phyloP scores from a whole-genome alignment of 768 basidiomycete genomes.

The Russula earlei region DNA sequence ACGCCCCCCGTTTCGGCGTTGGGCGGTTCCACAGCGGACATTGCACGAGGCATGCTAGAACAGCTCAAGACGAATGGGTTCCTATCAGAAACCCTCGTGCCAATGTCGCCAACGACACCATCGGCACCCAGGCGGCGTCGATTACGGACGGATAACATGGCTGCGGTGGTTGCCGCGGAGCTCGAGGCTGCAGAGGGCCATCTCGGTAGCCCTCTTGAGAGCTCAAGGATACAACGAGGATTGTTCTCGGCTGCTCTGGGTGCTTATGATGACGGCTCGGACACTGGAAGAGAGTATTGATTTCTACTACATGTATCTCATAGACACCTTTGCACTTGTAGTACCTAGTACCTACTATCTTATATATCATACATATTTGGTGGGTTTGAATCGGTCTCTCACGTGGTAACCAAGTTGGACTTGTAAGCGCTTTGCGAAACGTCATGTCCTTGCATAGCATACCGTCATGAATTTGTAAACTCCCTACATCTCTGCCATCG shows the following conservation, averaged over 20 bases:
- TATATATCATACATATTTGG: slow-evolving; percentile 14
- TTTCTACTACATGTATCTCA: slow-evolving; percentile 6
- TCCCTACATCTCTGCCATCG: slow-evolving; percentile 48
- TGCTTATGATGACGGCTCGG: slow-evolving; percentile 4
- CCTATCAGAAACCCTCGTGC: slow-evolving; percentile 24
- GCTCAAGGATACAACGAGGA: not conserved
- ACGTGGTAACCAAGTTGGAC: no score
- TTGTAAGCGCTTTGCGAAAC: no score
- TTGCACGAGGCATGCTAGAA: slow-evolving; percentile 70
- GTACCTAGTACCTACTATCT: slow-evolving; percentile 3
- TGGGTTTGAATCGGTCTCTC: no score
- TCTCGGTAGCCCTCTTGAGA: slow-evolving; percentile 3
- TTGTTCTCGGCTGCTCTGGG: not conserved
- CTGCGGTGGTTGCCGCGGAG: slow-evolving; percentile 17
- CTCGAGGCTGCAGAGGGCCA: slow-evolving; percentile 16
- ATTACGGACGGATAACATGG: slow-evolving; percentile 17
- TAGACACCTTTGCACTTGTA: slow-evolving; percentile 1
- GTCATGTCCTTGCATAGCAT: no score
- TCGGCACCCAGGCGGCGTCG: slow-evolving; percentile 19
- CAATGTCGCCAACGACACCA: slow-evolving; percentile 20
- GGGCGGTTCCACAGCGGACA: slow-evolving; percentile 41
- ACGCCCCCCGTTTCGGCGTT: slow-evolving; percentile 22
- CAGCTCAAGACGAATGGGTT: slow-evolving; percentile 66
- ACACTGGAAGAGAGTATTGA: slow-evolving; percentile 15
- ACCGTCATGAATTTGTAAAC: slow-evolving; percentile 8